Percentiles rank a stretch among this genome's conserved stretches.
Evolutionary conservation across 1,284 basidiomycete species (phyloP).

Genomic region (Trichosporon asahii): DNA sequence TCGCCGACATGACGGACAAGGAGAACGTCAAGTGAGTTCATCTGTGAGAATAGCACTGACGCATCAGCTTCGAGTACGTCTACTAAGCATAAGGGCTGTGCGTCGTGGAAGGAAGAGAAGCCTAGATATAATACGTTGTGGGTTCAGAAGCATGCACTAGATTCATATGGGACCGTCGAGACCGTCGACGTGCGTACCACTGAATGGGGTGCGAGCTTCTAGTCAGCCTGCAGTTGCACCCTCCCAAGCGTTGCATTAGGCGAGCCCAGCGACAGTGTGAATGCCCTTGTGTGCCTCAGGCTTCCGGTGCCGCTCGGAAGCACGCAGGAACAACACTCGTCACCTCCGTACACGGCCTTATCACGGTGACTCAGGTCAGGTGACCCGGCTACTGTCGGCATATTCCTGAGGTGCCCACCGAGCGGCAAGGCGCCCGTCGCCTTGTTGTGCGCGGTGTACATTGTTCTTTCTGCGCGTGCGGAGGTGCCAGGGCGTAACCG

Average conservation of each 20-base stretch:
- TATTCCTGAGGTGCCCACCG: neutral
- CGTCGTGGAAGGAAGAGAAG: too few species aligned
- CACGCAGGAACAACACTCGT: neutral
- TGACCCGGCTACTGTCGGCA: neutral
- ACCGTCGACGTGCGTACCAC: too few species aligned
- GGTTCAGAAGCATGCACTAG: too few species aligned
- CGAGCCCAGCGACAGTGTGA: too few species aligned
- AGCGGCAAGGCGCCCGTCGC: neutral
- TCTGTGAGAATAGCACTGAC: neutral
- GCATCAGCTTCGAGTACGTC: conserved; percentile 20
- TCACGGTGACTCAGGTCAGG: neutral
- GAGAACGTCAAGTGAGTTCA: conserved; percentile 43
- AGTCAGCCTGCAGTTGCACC: too few species aligned
- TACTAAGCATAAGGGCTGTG: conserved; percentile 3
- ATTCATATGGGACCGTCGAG: too few species aligned
- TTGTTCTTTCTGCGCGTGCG: neutral
- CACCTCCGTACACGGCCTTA: neutral
- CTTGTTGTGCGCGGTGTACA: neutral
- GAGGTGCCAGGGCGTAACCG: neutral
- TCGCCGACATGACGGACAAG: conserved; percentile 49
- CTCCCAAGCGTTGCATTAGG: too few species aligned
- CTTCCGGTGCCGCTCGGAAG: neutral
- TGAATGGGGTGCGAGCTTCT: too few species aligned
- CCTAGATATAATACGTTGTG: too few species aligned
- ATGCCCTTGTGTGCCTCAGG: too few species aligned